Evolutionary conservation across 495 filamentous ascomycete genomes (phyloP).

Genomic region (Acidiella bohemica): DNA sequence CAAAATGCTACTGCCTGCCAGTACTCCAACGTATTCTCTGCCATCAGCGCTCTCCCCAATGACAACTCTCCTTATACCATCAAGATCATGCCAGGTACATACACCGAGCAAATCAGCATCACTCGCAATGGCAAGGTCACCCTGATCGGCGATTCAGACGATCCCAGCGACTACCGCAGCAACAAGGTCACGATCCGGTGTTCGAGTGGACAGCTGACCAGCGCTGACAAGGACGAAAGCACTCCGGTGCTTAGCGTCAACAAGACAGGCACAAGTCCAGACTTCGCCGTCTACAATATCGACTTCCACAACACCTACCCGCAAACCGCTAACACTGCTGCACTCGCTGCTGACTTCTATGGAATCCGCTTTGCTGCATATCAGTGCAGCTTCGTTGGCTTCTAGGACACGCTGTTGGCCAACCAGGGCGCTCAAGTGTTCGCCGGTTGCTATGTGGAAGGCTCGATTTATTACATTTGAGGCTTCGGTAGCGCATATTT

Average conservation of each 20-base stretch:
- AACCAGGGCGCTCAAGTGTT: constrained; percentile 18
- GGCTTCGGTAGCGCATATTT: constrained; percentile 18
- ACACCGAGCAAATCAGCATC: constrained; percentile 17
- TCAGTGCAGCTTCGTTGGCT: constrained; percentile 17
- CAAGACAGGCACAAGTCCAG: constrained; percentile 7
- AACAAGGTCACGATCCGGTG: constrained; percentile 16
- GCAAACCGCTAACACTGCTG: constrained; percentile 15
- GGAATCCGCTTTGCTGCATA: constrained; percentile 16
- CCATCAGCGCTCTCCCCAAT: constrained; percentile 12
- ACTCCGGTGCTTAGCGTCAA: constrained; percentile 15
- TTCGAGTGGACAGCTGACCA: constrained; percentile 5
- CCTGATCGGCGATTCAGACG: constrained; percentile 14
- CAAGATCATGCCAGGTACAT: constrained; percentile 11
- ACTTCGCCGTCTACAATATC: constrained; percentile 17
- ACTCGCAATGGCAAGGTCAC: constrained; percentile 17
- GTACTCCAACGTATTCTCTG: constrained; percentile 14
- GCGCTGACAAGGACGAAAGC: constrained; percentile 9
- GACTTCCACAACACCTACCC: constrained; percentile 17
- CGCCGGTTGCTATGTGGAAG: constrained; percentile 15
- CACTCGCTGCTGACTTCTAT: constrained; percentile 16
- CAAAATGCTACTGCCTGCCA: background rate
- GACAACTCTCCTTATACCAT: constrained; percentile 11
- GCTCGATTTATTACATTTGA: constrained; percentile 9
- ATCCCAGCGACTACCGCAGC: constrained; percentile 10
- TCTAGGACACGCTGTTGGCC: constrained; percentile 17